Evolutionary conservation across 441 rosid species (phyloP).

Genomic region (Raphanus hybrid): DNA sequence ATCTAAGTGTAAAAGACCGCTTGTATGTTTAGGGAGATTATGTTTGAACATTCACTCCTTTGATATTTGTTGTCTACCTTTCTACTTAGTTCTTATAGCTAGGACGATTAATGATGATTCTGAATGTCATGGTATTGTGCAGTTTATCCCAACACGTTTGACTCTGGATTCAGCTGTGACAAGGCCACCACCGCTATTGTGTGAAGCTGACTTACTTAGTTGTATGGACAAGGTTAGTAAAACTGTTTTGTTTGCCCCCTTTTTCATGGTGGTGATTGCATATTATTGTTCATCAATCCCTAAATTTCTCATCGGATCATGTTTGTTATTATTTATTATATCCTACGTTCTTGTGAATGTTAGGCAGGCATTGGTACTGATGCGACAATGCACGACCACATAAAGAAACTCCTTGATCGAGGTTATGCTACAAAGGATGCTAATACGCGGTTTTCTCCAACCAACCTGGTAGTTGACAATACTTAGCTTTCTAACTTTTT

Average conservation of each 20-base stretch:
- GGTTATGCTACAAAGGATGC: constrained; percentile 92
- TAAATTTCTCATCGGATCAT: not conserved
- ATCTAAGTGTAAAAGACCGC: not conserved
- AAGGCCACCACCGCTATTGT: constrained; percentile 86
- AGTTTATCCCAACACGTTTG: constrained; percentile 82
- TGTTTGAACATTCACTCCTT: constrained; percentile 18
- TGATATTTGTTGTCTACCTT: not conserved
- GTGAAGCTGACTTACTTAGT: constrained; percentile 93
- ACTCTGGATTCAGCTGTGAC: constrained; percentile 93
- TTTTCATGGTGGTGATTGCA: constrained; percentile 16
- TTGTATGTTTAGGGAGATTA: constrained; percentile 2
- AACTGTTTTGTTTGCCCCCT: constrained; percentile 20
- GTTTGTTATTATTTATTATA: constrained; percentile 7
- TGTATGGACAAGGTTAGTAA: constrained; percentile 96
- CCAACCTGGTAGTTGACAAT: constrained; percentile 71
- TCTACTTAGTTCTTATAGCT: constrained; percentile 19
- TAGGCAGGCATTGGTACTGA: constrained; percentile 99
- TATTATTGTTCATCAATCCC: constrained; percentile 15
- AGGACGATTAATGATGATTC: constrained; percentile 17
- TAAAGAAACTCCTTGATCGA: constrained; percentile 95
- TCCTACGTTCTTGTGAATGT: constrained; percentile 19
- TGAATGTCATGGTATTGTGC: constrained; percentile 47
- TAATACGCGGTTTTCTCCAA: constrained; percentile 86
- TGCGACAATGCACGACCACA: constrained; percentile 99
- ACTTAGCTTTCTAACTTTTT: constrained; percentile 21